Percentiles rank a stretch among this genome's conserved stretches.
These are phyloP conservation scores for Ophiostoma tasmaniense DNA, from an alignment of 2,329 filamentous ascomycete species.

Conservation along the genomic window DNA sequence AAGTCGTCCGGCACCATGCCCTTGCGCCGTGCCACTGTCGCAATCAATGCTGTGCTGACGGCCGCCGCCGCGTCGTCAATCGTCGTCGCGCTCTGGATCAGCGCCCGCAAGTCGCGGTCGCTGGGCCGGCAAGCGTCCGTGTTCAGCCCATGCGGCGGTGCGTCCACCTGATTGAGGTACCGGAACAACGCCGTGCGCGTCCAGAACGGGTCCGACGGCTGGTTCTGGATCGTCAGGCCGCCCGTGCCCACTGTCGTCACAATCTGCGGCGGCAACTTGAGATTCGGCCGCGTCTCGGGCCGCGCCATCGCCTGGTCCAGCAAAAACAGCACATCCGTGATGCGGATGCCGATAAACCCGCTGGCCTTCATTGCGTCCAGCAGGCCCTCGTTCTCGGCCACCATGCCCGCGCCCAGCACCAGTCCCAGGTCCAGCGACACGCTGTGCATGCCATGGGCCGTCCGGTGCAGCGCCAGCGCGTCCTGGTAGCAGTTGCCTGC, in stretches of 20 bases:
- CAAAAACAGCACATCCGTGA: constrained; percentile 41
- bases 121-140: not conserved
- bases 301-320: constrained; percentile 39
- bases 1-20: constrained; percentile 20
- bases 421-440: constrained; percentile 45
- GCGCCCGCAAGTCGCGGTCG: constrained; percentile 9
- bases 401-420: constrained; percentile 46
- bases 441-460: constrained; percentile 28
- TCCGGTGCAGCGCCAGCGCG: constrained; percentile 33
- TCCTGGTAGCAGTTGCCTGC: constrained; percentile 46
- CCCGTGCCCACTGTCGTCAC: constrained; percentile 48
- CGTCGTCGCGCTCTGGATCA: constrained; percentile 6
- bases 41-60: constrained; percentile 16
- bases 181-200: constrained; percentile 41
- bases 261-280: constrained; percentile 37
- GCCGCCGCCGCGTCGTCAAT: constrained; percentile 10
- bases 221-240: constrained; percentile 44
- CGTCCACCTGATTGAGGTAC: constrained; percentile 41
- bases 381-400: constrained; percentile 39
- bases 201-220: constrained; percentile 47
- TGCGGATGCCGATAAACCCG: constrained; percentile 47
- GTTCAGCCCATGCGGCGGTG: constrained; percentile 25
- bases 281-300: constrained; percentile 23
- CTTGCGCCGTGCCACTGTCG: constrained; percentile 20
- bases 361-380: constrained; percentile 41